Conservation (phyloP, 2,329 filamentous ascomycete species). For the Neophaeococcomyces mojaviensis region DNA sequence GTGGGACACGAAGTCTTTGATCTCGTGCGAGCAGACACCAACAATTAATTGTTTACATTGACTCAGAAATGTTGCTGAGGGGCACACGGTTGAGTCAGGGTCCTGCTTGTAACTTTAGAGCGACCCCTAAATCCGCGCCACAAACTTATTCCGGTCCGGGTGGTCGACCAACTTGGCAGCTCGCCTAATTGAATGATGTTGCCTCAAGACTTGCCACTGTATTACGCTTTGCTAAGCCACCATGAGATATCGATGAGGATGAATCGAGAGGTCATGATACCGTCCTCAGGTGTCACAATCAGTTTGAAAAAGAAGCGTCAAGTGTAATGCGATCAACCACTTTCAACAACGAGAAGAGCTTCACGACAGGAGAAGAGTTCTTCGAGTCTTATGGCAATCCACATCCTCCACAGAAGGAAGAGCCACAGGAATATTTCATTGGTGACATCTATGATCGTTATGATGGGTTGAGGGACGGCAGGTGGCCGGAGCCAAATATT, state of each 20-base stretch:
- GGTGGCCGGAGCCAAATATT: neutral
- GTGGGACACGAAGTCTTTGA: too few species aligned
- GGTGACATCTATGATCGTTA: slow-evolving; percentile 5
- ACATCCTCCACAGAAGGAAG: slow-evolving; percentile 1
- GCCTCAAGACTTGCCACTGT: too few species aligned
- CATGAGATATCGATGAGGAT: too few species aligned
- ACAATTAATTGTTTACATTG: slow-evolving; percentile 5
- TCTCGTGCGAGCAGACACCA: neutral
- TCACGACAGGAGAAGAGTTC: neutral
- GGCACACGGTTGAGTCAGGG: slow-evolving; percentile 1
- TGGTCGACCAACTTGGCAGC: too few species aligned
- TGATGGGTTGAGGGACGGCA: slow-evolving; percentile 2
- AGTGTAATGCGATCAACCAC: slow-evolving; percentile 1
- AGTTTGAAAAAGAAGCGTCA: neutral
- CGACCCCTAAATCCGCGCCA: too few species aligned
- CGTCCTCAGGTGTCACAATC: too few species aligned
- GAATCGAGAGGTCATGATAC: too few species aligned
- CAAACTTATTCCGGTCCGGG: too few species aligned
- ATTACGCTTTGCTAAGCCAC: too few species aligned
- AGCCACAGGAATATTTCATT: slow-evolving; percentile 1
- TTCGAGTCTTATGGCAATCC: slow-evolving; percentile 3
- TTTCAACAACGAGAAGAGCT: neutral
- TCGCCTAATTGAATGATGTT: too few species aligned
- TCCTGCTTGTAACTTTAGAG: too few species aligned
- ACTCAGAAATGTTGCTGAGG: slow-evolving; percentile 1